phyloP scores from a whole-genome alignment of 2,329 filamentous ascomycete species.

The Penicillium freii region DNA sequence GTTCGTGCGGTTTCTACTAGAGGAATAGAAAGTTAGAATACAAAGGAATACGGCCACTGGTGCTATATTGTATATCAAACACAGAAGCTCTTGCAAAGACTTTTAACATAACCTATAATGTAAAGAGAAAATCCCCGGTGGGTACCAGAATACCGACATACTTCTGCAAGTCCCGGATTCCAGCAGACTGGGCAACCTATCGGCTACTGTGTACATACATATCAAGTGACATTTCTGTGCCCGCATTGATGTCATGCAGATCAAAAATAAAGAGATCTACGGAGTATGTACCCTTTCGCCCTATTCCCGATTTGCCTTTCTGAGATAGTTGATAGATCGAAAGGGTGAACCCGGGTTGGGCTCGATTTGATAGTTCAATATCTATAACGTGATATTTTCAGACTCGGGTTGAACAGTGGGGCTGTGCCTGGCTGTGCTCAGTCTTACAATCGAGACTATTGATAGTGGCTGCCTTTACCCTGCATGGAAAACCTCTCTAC shows the following conservation, averaged over 20 bases:
- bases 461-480: conserved; percentile 3
- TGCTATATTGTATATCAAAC: not conserved
- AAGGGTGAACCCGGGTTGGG: not conserved
- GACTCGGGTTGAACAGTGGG: not conserved
- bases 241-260: conserved; percentile 1
- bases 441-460: not conserved
- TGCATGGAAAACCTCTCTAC: conserved; percentile 2
- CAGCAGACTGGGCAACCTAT: conserved; percentile 2
- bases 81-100: too few species aligned
- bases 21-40: not conserved
- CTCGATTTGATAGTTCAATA: not conserved
- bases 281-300: not conserved
- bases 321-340: conserved; percentile 4
- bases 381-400: conserved; percentile 1
- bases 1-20: not conserved
- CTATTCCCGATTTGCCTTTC: not conserved
- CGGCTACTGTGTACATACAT: not conserved
- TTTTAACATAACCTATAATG: not conserved
- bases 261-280: not conserved
- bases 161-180: not conserved
- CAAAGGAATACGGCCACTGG: not conserved
- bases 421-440: not conserved
- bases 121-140: not conserved
- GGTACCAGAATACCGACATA: not conserved
- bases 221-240: not conserved